Evolutionary conservation across 768 basidiomycete species (phyloP).

Genomic region (Lactifluus volemus): DNA sequence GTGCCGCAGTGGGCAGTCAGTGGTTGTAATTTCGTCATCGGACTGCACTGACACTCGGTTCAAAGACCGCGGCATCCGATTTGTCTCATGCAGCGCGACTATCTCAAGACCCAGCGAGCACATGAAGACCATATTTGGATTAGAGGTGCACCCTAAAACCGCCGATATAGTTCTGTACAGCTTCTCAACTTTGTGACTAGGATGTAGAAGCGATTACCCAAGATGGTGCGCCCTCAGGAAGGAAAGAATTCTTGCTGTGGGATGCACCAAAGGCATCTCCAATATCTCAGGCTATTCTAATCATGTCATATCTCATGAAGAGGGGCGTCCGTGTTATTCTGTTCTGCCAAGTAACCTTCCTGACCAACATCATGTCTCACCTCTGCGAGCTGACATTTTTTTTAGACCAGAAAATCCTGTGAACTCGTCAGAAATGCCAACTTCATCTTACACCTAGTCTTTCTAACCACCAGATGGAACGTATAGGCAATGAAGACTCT

Average conservation of each 20-base stretch:
- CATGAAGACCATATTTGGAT: slow-evolving; percentile 69
- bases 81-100: slow-evolving; percentile 86
- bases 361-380: background rate
- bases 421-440: slow-evolving; percentile 49
- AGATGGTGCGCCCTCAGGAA: slow-evolving; percentile 77
- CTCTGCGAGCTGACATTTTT: background rate
- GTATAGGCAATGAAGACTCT: slow-evolving; percentile 71
- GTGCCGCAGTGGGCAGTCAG: slow-evolving; percentile 66
- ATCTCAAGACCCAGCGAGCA: slow-evolving; percentile 67
- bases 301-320: slow-evolving; percentile 80
- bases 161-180: background rate
- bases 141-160: slow-evolving; percentile 31
- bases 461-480: background rate
- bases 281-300: slow-evolving; percentile 54
- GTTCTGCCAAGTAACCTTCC: slow-evolving; percentile 65
- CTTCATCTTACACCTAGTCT: background rate
- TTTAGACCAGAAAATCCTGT: slow-evolving; percentile 69
- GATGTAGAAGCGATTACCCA: slow-evolving; percentile 61
- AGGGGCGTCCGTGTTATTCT: slow-evolving; percentile 72
- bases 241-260: slow-evolving; percentile 79
- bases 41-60: background rate
- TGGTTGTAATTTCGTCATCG: background rate
- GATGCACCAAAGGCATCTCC: slow-evolving; percentile 51
- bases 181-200: slow-evolving; percentile 20
- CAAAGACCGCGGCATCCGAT: slow-evolving; percentile 47